Evolutionary conservation across 2,329 filamentous ascomycete genomes (phyloP).

Genomic region (Drechslera avenae): DNA sequence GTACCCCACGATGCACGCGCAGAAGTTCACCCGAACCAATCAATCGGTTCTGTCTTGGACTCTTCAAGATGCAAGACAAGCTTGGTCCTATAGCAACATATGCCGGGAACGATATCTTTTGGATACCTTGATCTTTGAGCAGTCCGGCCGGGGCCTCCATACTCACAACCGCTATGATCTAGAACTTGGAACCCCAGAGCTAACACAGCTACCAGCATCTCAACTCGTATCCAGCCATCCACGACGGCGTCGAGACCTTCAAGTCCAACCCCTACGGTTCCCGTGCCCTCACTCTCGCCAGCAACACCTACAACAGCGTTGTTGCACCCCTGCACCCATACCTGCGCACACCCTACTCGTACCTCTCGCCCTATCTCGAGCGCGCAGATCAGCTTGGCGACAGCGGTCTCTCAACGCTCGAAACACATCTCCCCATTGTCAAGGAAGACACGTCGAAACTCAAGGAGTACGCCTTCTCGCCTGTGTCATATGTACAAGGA

Average conservation of each 20-base stretch:
- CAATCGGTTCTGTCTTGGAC: conserved; percentile 1
- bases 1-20: conserved; percentile 15
- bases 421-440: conserved; percentile 50
- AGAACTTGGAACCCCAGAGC: background rate
- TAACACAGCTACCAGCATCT: conserved; percentile 67
- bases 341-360: conserved; percentile 77
- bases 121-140: too few relatives aligned
- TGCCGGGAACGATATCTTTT: too few relatives aligned
- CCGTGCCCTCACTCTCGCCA: conserved; percentile 77
- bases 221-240: conserved; percentile 80
- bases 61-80: background rate
- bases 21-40: conserved; percentile 13
- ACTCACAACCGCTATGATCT: too few relatives aligned
- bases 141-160: too few relatives aligned
- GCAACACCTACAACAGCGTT: conserved; percentile 75
- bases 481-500: conserved; percentile 44
- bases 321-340: conserved; percentile 80
- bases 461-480: conserved; percentile 41
- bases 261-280: conserved; percentile 82
- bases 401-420: conserved; percentile 44
- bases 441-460: conserved; percentile 56
- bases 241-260: conserved; percentile 77
- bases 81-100: too few relatives aligned
- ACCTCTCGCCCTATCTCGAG: conserved; percentile 81
- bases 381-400: conserved; percentile 69